Base-by-base conservation (phyloP, 2,329 filamentous ascomycete genomes). In the Hymenoscyphus linearis region DNA sequence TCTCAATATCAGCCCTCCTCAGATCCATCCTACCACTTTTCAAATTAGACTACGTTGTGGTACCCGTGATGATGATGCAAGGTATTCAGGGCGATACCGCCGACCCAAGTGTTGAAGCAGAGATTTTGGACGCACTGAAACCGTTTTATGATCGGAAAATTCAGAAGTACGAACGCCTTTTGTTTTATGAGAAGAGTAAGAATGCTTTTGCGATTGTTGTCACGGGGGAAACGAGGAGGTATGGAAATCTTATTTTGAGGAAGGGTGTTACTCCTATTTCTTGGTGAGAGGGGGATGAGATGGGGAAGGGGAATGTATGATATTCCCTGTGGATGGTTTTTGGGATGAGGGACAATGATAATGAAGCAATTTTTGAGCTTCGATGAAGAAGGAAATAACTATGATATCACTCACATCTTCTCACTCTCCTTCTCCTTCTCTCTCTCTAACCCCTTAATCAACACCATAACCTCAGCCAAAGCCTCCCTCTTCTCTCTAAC, bases 231-330 rank as follows among this genome's bases (percentile, higher is more conserved):
- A 50, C 44, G 44, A 50, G 44, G 44, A 50, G 22, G n/a, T 50
- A 50, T 50, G 44, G n/a, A n/a, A 50, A 50, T 50, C 12, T 50
- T n/a, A 50, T 50, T 50, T 50, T 50, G n/a, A 50, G 22, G 44
- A 50, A 50, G 44, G 14, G 44, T 2, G 44, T 50, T 50, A 50
- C 44, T 22, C 44, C 44, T 37, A 3, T 37, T 2, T 3, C 35
- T 37, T 37, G 16, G 7, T 3, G n/a, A n/a, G 13, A 40, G n/a
- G n/a, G n/a, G n/a, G n/a, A n/a, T n/a, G n/a, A n/a, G n/a, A n/a
- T n/a, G n/a, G n/a, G n/a, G n/a, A n/a, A n/a, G n/a, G n/a, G n/a
- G n/a, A n/a, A n/a, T n/a, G n/a, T n/a, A n/a, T n/a, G n/a, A n/a
- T n/a, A n/a, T n/a, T n/a, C n/a, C n/a, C n/a, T n/a, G n/a, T n/a